A percentile compares a stretch with the other conserved stretches of the same genome.
Evolutionary conservation across 345 rosid genomes (phyloP).

Genomic region (Diplotaxis tenuifolia): DNA sequence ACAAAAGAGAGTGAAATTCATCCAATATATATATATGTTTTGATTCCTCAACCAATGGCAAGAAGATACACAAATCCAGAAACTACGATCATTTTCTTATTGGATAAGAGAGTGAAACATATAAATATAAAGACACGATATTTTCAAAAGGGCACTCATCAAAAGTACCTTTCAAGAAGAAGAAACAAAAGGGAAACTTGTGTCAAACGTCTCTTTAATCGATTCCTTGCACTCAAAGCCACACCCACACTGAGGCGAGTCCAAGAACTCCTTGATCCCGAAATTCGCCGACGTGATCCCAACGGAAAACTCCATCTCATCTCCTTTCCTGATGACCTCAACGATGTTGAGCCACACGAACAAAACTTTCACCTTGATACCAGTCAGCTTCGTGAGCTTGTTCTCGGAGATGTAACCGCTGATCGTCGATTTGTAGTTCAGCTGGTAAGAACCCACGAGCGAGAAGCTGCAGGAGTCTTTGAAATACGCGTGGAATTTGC

Average conservation of each 20-base stretch:
- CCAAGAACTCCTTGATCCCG: constrained; percentile 69
- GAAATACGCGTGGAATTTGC: constrained; percentile 58
- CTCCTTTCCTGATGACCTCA: constrained; percentile 63
- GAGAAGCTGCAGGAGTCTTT: constrained; percentile 77
- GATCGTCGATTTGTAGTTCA: constrained; percentile 71
- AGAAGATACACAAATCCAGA: not conserved
- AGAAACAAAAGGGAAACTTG: constrained; percentile 45
- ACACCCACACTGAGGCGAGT: constrained; percentile 92
- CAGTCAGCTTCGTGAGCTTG: constrained; percentile 56
- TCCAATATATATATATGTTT: not conserved
- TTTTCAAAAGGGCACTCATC: not conserved
- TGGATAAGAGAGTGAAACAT: not conserved
- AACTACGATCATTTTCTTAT: not conserved
- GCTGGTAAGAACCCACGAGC: constrained; percentile 80
- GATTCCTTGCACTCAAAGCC: constrained; percentile 64
- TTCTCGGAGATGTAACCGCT: constrained; percentile 66
- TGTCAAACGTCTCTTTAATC: constrained; percentile 41
- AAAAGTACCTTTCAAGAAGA: constrained; percentile 44
- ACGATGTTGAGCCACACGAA: constrained; percentile 91
- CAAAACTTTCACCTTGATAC: constrained; percentile 83
- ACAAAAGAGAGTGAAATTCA: no score
- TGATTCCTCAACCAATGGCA: not conserved
- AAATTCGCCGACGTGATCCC: constrained; percentile 89
- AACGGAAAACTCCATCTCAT: constrained; percentile 75
- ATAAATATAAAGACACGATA: not conserved